Percentiles rank a stretch among this genome's conserved stretches.
Evolutionary conservation across 495 filamentous ascomycete species (phyloP).

Genomic region (Aspergillus carlsbadensis): DNA sequence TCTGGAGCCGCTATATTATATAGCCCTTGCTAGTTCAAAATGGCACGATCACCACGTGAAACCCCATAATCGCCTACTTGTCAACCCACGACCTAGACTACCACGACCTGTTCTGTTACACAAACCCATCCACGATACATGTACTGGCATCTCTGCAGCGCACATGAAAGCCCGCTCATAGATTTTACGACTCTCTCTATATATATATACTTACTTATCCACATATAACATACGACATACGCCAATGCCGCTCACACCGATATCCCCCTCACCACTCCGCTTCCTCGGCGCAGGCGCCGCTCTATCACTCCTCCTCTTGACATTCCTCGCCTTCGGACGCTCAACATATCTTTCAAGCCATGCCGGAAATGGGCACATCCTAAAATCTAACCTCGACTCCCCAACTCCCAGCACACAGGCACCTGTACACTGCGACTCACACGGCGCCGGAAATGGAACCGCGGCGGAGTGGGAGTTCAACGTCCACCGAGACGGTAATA

Average conservation of each 20-base stretch:
- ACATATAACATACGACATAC: slow-evolving; percentile 1
- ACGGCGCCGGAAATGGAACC: background rate
- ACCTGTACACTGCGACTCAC: background rate
- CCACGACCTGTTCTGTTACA: too few species aligned
- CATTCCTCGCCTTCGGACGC: slow-evolving; percentile 31
- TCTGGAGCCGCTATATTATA: too few species aligned
- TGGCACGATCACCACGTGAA: too few species aligned
- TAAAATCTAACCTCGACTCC: background rate
- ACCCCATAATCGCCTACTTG: too few species aligned
- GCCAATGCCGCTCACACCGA: slow-evolving; percentile 2
- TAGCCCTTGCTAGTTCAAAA: too few species aligned
- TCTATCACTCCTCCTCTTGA: slow-evolving; percentile 26
- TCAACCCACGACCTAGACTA: too few species aligned
- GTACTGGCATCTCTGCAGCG: background rate
- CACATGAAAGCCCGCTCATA: background rate
- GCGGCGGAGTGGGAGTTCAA: slow-evolving; percentile 31
- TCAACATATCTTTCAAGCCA: background rate
- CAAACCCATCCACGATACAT: too few species aligned
- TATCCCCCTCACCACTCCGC: slow-evolving; percentile 31
- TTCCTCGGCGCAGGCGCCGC: slow-evolving; percentile 33
- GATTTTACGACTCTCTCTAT: background rate
- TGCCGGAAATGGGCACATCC: background rate
- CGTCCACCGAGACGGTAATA: slow-evolving; percentile 33
- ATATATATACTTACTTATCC: slow-evolving; percentile 5
- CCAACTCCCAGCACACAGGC: too few species aligned